Conservation (phyloP, 306 rosid genomes). For the Quercus parvula region DNA sequence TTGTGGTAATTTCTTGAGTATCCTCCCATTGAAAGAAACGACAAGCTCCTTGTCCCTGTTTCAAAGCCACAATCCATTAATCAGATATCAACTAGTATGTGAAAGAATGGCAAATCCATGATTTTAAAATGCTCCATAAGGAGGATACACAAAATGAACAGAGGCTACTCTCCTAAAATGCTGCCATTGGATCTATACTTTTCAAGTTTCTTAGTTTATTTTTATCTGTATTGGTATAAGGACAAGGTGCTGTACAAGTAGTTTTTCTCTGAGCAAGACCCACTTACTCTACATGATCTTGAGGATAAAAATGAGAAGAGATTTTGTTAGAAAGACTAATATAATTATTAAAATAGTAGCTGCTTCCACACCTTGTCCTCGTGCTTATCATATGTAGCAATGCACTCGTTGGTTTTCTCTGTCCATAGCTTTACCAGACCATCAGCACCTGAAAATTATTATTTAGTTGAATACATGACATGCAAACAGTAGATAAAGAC, state of each 20-base stretch:
- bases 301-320: not conserved
- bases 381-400: slow-evolving; percentile 83
- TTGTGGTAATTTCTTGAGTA: not conserved
- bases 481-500: slow-evolving; percentile 2
- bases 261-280: not conserved
- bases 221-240: not conserved
- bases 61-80: not conserved
- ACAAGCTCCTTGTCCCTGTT: slow-evolving; percentile 30
- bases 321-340: not conserved
- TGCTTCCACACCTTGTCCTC: slow-evolving; percentile 72
- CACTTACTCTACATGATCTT: not conserved
- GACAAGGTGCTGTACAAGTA: not conserved
- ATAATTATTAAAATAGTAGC: not conserved
- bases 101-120: not conserved
- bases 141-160: not conserved
- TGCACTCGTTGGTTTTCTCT: slow-evolving; percentile 76
- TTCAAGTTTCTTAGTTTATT: not conserved
- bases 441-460: slow-evolving; percentile 73
- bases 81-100: not conserved
- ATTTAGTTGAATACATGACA: slow-evolving; percentile 16
- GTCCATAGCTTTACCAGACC: slow-evolving; percentile 91
- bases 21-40: not conserved
- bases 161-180: not conserved
- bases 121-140: not conserved
- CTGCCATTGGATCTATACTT: not conserved